Conservation (phyloP, 2,329 filamentous ascomycete species). For the Penicillium fuscoglaucum region DNA sequence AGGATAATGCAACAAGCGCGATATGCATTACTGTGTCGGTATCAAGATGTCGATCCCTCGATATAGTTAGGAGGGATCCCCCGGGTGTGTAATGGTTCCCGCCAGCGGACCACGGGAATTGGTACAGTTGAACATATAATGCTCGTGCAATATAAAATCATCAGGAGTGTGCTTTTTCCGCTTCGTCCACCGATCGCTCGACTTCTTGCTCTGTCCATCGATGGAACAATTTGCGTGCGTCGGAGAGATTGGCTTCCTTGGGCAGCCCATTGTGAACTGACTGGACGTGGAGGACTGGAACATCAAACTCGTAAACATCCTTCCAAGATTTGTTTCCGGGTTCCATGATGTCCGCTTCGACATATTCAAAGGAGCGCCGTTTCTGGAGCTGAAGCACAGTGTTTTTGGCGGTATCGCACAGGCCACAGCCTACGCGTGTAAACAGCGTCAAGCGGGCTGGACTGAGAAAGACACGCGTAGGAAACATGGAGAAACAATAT, state of each 20-base stretch:
- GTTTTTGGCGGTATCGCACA: slow-evolving; percentile 62
- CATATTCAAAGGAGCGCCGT: slow-evolving; percentile 55
- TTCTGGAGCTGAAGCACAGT: slow-evolving; percentile 56
- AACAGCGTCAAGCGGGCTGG: slow-evolving; percentile 58
- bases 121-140: background rate
- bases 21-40: background rate
- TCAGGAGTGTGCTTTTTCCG: slow-evolving; percentile 29
- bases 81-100: background rate
- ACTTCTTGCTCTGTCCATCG: slow-evolving; percentile 61
- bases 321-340: slow-evolving; percentile 58
- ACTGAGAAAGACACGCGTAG: slow-evolving; percentile 32
- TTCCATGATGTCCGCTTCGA: slow-evolving; percentile 61
- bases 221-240: slow-evolving; percentile 63
- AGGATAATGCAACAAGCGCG: background rate
- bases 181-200: slow-evolving; percentile 54
- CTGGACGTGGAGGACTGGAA: slow-evolving; percentile 63
- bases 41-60: background rate
- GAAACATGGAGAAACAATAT: slow-evolving; percentile 28
- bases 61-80: background rate
- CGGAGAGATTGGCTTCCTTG: slow-evolving; percentile 56
- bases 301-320: slow-evolving; percentile 63
- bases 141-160: background rate
- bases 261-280: slow-evolving; percentile 47
- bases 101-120: background rate
- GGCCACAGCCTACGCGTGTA: slow-evolving; percentile 59